Evolutionary conservation across 495 filamentous ascomycete genomes (phyloP), one percentile per base, ranked within the genome.

Genomic region (Paragyromitra xinjiangensis): DNA sequence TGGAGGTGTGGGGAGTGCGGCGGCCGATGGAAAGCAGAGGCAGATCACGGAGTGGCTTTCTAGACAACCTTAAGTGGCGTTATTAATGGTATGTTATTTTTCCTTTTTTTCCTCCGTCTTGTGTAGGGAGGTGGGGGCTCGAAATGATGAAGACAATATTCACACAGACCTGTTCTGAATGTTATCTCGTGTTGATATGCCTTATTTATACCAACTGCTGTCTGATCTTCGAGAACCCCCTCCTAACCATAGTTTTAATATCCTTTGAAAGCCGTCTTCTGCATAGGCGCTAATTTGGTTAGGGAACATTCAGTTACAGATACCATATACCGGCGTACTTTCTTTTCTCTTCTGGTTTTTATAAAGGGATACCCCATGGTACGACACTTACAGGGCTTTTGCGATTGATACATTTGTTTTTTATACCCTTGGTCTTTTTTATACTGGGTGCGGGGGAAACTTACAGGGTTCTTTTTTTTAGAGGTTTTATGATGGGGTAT

Each of bases 131-230:
- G 74, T 12, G 14, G 69, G 26, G 56, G 8, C 29, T 71, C 65
- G 11, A 42, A 56, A 75, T 81, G 68, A 72, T 80, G 70, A 87
- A 83, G 80, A 85, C 84, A 88, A 87, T 87, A 87, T 88, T 88
- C 77, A 79, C 90, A 91, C 90, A 93, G 91, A 93, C 91, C 91
- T 93, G 91, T 90, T 91, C 91, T 87, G 89, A 93, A 90, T 81
- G 78, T 78, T 61, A 77, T 82, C 56, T 61, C 81, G 87, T 91
- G 88, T 90, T 86, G 87, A 88, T 82, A 82, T 61, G 51, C 42
- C 34, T 69, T 83, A 85, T 87, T 89, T 86, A 87, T 87, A 90
- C 88, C 91, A 92, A 92, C 90, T 91, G 90, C 90, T 92, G 88
- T 92, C 91, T 93, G 90, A 92, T 84, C 51, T 78, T 62, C 19